Base-by-base conservation (phyloP, 495 filamentous ascomycete species). In the Lasiosphaeriaceae sp. region DNA sequence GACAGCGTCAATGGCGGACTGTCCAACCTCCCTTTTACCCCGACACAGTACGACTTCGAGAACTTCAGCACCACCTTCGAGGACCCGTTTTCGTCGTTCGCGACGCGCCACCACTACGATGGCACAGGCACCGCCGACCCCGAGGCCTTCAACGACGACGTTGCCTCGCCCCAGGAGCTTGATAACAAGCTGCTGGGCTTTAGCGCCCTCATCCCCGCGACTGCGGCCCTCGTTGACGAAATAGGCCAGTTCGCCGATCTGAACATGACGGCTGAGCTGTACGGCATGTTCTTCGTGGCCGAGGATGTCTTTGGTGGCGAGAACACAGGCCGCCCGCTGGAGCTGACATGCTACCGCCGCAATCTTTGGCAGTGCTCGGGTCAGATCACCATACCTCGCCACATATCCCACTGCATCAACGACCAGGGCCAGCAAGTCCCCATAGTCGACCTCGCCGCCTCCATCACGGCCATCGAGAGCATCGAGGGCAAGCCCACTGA, bases 211-310 rank as follows among this genome's bases (percentile, higher is more conserved):
- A 77, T 79, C 16, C 83, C 86, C 58, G 65, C 60, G 24, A 83
- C 85, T 60, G 90, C 86, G 45, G 83, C 82, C 2, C 83, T 75
- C 79, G 82, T 58, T 14, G 63, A 65, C 50, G 64, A 64, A 19
- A 35, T 55, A 0, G 66, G 56, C 19, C 60, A 66, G 41, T 56
- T 66, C 21, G 61, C 77, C 70, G 82, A 65, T 74, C 79, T 90
- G 21, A 80, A 81, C 31, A 84, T 96, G 67, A 83, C 86, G 9
- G 90, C 90, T 44, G 92, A 95, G 70, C 74, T 96, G 29, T 90
- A 94, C 66, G 92, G 92, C 74, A 96, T 95, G 90, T 96, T 96
- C 75, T 96, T 94, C 65, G 82, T 96, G 6, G 91, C 92, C 49
- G 92, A 96, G 63, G 79, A 81, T 52, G 80, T 83, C 7, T 83